Percentiles rank a stretch among this genome's conserved stretches.
Conservation (phyloP, 306 rosid species). For the Prunus padus region DNA sequence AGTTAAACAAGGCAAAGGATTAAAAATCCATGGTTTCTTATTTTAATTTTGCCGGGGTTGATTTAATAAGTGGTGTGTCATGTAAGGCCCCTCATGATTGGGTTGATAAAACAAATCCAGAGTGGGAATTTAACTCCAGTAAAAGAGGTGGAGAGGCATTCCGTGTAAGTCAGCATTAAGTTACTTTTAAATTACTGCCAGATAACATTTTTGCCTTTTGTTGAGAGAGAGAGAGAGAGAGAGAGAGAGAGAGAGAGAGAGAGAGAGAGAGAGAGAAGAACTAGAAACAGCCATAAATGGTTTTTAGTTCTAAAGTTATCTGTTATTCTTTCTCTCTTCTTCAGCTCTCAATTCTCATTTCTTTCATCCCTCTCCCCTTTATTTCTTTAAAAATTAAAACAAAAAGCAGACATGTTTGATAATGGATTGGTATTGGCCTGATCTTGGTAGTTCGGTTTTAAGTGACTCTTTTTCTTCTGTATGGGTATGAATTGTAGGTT, state of each 20-base stretch:
- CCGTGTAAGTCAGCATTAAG: slow-evolving; percentile 42
- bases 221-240: background rate
- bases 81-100: slow-evolving; percentile 82
- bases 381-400: background rate
- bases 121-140: slow-evolving; percentile 62
- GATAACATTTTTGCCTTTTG: background rate
- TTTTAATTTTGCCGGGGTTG: slow-evolving; percentile 58
- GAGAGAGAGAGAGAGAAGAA: background rate
- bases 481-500: slow-evolving; percentile 46
- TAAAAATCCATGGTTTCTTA: slow-evolving; percentile 16
- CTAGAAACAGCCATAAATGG: background rate
- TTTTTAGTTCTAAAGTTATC: background rate
- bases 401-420: background rate
- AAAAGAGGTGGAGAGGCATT: slow-evolving; percentile 44
- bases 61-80: slow-evolving; percentile 91
- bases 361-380: background rate
- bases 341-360: background rate
- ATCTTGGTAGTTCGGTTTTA: background rate
- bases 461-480: slow-evolving; percentile 14
- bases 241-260: background rate
- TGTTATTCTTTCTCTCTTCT: background rate
- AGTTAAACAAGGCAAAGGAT: slow-evolving; percentile 7
- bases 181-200: background rate
- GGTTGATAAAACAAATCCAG: slow-evolving; percentile 64
- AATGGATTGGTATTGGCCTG: background rate